phyloP scores from a whole-genome alignment of 208 protist species.

The Acanthamoeba royreba region DNA sequence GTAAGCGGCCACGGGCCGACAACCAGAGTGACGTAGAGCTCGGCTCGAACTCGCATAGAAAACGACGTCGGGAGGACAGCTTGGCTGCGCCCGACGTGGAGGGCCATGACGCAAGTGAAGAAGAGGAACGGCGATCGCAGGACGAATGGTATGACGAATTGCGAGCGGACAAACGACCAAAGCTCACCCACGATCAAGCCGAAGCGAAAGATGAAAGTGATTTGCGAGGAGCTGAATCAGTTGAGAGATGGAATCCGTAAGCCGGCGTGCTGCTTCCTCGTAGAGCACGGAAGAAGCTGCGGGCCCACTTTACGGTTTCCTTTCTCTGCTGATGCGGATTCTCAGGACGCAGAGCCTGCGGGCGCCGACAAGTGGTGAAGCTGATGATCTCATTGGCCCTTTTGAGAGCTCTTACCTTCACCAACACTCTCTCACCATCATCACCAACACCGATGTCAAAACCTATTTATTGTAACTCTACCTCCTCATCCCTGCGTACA shows the following conservation, averaged over 20 bases:
- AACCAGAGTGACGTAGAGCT: not conserved
- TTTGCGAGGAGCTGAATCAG: not conserved
- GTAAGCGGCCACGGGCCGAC: not conserved
- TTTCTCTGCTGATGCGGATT: too few species aligned
- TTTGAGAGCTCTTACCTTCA: not conserved
- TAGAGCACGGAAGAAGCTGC: not conserved
- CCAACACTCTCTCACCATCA: not conserved
- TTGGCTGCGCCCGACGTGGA: too few species aligned
- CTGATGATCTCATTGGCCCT: not conserved
- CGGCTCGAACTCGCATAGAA: not conserved
- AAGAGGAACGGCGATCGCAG: too few species aligned
- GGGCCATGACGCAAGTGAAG: too few species aligned
- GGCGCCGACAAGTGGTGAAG: not conserved
- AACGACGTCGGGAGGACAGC: too few species aligned
- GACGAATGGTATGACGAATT: too few species aligned
- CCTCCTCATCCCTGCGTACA: too few species aligned
- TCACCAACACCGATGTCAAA: not conserved
- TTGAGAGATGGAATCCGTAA: not conserved
- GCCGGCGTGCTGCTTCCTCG: not conserved
- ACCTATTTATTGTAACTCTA: constrained; percentile 37
- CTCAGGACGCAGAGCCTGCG: not conserved
- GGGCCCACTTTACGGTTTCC: not conserved
- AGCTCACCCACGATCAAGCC: not conserved
- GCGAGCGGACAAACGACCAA: too few species aligned
- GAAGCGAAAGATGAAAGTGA: not conserved